Percentiles rank a stretch among this genome's conserved stretches.
Evolutionary conservation across 768 basidiomycete genomes (phyloP).

Genomic region (Leccinum uliginosum): DNA sequence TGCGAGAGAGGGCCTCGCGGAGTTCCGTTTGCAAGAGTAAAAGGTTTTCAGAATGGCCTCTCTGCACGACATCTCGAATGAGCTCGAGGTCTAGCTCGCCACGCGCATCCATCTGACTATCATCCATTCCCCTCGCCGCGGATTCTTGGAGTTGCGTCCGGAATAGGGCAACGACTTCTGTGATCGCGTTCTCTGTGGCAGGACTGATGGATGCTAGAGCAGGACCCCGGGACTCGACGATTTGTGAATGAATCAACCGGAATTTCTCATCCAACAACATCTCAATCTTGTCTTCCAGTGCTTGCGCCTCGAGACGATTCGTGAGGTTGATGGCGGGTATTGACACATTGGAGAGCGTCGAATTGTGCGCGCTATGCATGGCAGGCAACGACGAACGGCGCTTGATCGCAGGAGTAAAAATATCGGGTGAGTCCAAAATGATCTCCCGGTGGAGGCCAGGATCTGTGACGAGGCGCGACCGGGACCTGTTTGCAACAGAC

Average conservation of each 20-base stretch:
- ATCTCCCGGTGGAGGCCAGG: conserved; percentile 39
- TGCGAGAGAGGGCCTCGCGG: conserved; percentile 43
- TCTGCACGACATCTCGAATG: conserved; percentile 64
- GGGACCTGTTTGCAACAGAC: conserved; percentile 49
- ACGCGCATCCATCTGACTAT: conserved; percentile 64
- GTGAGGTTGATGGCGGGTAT: conserved; percentile 49
- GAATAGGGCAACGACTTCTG: conserved; percentile 65
- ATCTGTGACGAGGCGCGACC: conserved; percentile 55
- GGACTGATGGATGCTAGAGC: conserved; percentile 34
- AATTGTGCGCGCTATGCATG: conserved; percentile 42
- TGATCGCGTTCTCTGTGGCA: conserved; percentile 57
- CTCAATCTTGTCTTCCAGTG: conserved; percentile 58
- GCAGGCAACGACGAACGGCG: conserved; percentile 58
- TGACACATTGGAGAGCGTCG: conserved; percentile 42
- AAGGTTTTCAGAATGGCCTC: conserved; percentile 60
- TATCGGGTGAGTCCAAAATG: conserved; percentile 33
- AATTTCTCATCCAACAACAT: conserved; percentile 70
- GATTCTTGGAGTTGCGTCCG: conserved; percentile 64
- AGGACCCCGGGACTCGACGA: conserved; percentile 24
- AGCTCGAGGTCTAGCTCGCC: conserved; percentile 78
- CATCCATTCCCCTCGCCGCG: conserved; percentile 52
- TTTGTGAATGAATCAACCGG: conserved; percentile 42
- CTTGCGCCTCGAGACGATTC: conserved; percentile 54
- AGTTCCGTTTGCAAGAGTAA: conserved; percentile 57
- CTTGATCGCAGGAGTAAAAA: conserved; percentile 41